Conservation (phyloP, 176 grass and related monocot genomes). For the Aegilops bicornis region DNA sequence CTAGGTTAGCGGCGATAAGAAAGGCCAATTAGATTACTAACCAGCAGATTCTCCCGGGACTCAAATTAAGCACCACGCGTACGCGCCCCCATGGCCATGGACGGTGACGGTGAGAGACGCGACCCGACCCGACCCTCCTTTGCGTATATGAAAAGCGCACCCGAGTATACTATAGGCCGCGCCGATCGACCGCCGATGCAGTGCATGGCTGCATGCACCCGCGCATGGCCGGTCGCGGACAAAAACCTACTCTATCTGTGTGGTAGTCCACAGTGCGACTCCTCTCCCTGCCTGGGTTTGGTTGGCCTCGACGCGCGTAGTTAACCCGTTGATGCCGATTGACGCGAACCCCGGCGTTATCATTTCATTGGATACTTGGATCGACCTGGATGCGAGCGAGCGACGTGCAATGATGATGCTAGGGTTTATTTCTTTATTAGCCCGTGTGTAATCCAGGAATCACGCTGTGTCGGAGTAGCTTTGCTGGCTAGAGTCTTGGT, state of each 20-base stretch:
- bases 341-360: not conserved
- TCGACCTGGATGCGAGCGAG: not conserved
- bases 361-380: not conserved
- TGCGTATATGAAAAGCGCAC: conserved; percentile 18
- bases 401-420: not conserved
- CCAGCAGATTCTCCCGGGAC: not conserved
- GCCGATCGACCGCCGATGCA: not conserved
- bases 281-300: not conserved
- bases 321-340: not conserved
- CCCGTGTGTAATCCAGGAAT: not conserved
- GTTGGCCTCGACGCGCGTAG: not conserved
- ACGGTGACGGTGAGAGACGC: not conserved
- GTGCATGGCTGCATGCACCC: not conserved
- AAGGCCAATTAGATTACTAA: not conserved
- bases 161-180: not conserved
- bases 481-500: not conserved
- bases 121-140: not conserved
- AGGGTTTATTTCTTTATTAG: no score
- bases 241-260: not conserved
- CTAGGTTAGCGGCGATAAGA: not conserved
- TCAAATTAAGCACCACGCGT: not conserved
- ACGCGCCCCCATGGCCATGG: not conserved
- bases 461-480: not conserved
- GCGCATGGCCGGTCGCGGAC: not conserved
- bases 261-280: not conserved